phyloP scores from a whole-genome alignment of 78 protist species.

The Dictyostelium capitatum region DNA sequence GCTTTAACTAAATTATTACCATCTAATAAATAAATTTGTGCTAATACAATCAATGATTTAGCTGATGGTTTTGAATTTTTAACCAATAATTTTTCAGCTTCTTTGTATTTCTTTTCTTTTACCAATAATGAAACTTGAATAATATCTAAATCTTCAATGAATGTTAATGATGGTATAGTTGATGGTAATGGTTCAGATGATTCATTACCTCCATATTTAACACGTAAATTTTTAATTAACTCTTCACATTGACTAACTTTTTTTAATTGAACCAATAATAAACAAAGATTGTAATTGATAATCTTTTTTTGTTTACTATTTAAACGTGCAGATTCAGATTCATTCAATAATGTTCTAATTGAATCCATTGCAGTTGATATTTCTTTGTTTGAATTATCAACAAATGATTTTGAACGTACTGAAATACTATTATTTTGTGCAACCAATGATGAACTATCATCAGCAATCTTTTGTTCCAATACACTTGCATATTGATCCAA shows the following conservation, averaged over 20 bases:
- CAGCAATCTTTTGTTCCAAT: neutral
- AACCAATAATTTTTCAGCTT: slow-evolving; percentile 42
- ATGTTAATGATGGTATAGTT: neutral
- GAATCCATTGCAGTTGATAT: neutral
- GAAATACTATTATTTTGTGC: slow-evolving; percentile 34
- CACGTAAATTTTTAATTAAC: slow-evolving; percentile 19
- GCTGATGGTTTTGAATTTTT: neutral
- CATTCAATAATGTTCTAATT: slow-evolving; percentile 25
- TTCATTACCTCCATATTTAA: neutral
- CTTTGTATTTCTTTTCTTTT: slow-evolving; percentile 70
- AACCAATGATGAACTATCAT: slow-evolving; percentile 51
- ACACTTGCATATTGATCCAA: slow-evolving; percentile 28
- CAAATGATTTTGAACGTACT: neutral
- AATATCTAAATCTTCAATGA: slow-evolving; percentile 37
- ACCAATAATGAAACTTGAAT: slow-evolving; percentile 7
- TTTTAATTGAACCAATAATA: slow-evolving; percentile 26
- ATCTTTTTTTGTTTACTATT: slow-evolving; percentile 35
- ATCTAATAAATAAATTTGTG: slow-evolving; percentile 49
- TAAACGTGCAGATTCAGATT: neutral
- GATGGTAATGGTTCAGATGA: no score
- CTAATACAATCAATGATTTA: slow-evolving; percentile 23
- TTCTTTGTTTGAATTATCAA: slow-evolving; percentile 1
- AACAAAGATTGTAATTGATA: slow-evolving; percentile 19
- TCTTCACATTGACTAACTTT: slow-evolving; percentile 68
- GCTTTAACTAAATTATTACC: slow-evolving; percentile 17